Evolutionary conservation across 2,329 filamentous ascomycete genomes (phyloP).

Genomic region (Colletotrichum sp.): DNA sequence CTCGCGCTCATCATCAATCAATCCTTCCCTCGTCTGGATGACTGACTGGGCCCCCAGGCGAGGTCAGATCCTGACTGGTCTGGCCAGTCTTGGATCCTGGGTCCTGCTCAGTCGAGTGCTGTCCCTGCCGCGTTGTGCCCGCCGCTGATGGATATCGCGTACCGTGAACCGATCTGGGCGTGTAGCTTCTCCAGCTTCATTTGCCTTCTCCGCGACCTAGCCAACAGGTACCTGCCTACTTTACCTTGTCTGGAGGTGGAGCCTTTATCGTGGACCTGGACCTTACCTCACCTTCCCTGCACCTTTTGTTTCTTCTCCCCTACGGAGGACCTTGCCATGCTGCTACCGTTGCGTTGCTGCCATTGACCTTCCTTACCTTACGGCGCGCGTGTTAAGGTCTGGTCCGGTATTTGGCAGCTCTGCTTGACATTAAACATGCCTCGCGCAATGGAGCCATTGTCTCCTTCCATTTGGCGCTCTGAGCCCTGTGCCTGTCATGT

Average conservation of each 20-base stretch:
- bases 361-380: neutral
- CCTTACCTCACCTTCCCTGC: conserved; percentile 19
- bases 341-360: neutral
- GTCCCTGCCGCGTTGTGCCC: conserved; percentile 3
- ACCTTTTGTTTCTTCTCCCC: neutral
- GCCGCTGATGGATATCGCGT: neutral
- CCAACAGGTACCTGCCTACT: conserved; percentile 13
- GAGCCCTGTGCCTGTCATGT: neutral
- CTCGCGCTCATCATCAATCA: conserved; percentile 7
- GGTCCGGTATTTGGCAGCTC: neutral
- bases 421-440: neutral
- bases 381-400: neutral
- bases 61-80: conserved; percentile 3
- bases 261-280: neutral
- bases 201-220: conserved; percentile 20
- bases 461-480: neutral
- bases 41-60: neutral
- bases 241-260: neutral
- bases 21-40: conserved; percentile 1
- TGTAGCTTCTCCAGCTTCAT: conserved; percentile 21
- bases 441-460: neutral
- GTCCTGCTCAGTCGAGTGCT: neutral
- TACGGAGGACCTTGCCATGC: neutral
- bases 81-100: neutral
- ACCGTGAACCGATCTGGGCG: conserved; percentile 10